Conservation (phyloP, 2,329 filamentous ascomycete species). For the Fusarium aywerte region DNA sequence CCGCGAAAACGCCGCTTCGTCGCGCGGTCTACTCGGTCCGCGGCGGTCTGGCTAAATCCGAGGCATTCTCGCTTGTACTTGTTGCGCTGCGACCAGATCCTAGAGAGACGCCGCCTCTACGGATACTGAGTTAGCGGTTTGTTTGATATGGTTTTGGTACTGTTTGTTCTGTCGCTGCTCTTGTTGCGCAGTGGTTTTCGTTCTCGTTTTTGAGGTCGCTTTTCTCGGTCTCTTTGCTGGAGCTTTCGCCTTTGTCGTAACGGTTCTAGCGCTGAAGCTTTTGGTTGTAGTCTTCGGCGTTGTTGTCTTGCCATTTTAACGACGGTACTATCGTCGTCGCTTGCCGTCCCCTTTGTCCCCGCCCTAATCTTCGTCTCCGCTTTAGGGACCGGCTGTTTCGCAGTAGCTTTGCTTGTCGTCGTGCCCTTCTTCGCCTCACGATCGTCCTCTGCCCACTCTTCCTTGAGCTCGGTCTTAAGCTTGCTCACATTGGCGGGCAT, state of each 20-base stretch:
- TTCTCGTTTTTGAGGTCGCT: constrained; percentile 1
- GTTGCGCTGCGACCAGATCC: constrained; percentile 6
- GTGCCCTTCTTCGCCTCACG: constrained; percentile 58
- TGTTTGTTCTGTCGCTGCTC: neutral
- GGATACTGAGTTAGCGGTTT: constrained; percentile 18
- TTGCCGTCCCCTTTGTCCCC: constrained; percentile 48
- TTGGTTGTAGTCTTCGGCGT: neutral
- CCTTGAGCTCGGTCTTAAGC: constrained; percentile 66
- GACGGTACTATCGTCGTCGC: neutral
- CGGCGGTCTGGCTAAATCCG: constrained; percentile 1
- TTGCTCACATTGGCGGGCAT: constrained; percentile 61
- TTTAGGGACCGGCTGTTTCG: neutral
- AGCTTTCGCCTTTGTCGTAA: neutral
- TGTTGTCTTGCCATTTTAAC: constrained; percentile 21
- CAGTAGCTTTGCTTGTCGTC: neutral
- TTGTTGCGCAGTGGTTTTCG: constrained; percentile 5
- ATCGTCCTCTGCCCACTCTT: constrained; percentile 64
- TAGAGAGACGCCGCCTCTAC: constrained; percentile 24
- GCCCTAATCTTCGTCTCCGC: neutral
- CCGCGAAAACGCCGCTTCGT: constrained; percentile 41
- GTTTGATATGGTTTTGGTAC: constrained; percentile 14
- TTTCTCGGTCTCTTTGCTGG: neutral
- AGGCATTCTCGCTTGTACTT: neutral
- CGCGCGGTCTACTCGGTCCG: constrained; percentile 42
- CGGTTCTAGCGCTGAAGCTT: neutral